These are phyloP conservation scores for Colletotrichum sp. DNA, from an alignment of 2,329 filamentous ascomycete genomes.

Conservation along the genomic window DNA sequence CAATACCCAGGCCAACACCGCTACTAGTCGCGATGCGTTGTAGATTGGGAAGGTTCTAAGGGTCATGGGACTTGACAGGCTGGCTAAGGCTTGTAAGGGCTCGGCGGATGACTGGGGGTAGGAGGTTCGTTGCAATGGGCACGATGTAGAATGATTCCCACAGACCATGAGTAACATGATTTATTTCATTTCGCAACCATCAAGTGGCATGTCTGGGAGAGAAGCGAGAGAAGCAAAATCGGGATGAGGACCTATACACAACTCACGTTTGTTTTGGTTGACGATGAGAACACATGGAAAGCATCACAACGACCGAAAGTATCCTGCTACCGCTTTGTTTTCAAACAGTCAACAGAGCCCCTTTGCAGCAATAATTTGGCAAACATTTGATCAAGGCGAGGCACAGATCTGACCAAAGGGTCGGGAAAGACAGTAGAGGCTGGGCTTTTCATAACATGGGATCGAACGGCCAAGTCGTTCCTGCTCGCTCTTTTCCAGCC, in stretches of 20 bases:
- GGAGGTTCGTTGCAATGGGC: background rate
- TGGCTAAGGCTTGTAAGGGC: background rate
- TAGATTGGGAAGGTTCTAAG: background rate
- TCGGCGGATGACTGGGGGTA: background rate
- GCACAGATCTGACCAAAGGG: background rate
- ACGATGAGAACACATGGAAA: background rate
- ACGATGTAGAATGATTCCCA: background rate
- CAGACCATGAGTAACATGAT: background rate
- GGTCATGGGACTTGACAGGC: background rate
- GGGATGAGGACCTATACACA: background rate
- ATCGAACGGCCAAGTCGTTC: background rate
- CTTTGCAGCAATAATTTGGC: background rate
- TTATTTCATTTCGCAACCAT: background rate
- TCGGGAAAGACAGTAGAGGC: background rate
- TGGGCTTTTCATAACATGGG: background rate
- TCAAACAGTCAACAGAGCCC: background rate
- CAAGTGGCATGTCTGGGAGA: background rate
- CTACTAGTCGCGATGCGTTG: conserved; percentile 18
- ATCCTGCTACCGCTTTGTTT: background rate
- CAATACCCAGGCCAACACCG: conserved; percentile 45
- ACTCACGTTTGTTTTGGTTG: background rate
- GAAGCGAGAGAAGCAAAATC: background rate
- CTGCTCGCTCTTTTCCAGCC: background rate
- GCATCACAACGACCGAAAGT: background rate
- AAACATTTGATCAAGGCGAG: background rate